Evolutionary conservation across 2,329 filamentous ascomycete genomes (phyloP).

Genomic region (Aspergillus japonicus): DNA sequence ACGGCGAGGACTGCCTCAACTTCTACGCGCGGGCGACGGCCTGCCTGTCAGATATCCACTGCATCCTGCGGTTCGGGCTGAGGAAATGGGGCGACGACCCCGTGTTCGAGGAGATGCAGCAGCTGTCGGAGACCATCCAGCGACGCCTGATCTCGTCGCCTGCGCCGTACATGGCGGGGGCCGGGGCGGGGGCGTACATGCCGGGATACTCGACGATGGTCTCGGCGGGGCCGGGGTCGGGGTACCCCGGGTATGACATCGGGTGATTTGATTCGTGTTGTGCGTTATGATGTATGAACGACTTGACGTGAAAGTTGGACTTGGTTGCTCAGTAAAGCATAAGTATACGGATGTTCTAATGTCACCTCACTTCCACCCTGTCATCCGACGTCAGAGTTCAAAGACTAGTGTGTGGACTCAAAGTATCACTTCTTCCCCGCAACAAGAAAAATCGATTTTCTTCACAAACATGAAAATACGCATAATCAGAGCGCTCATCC

Average conservation of each 20-base stretch:
- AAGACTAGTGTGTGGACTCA: too few relatives aligned
- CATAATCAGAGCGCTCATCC: too few relatives aligned
- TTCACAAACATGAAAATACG: too few relatives aligned
- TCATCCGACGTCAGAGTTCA: too few relatives aligned
- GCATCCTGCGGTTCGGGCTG: constrained; percentile 34
- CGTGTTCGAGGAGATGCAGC: constrained; percentile 35
- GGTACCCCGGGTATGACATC: constrained; percentile 15
- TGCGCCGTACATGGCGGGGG: constrained; percentile 17
- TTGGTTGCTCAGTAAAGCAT: background rate
- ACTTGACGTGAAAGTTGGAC: background rate
- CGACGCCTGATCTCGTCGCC: constrained; percentile 27
- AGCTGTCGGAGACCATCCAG: constrained; percentile 28
- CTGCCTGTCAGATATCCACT: constrained; percentile 32
- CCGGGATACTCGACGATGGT: constrained; percentile 12
- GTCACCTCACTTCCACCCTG: background rate
- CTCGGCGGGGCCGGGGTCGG: constrained; percentile 8
- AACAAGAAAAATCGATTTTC: too few relatives aligned
- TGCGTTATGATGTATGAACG: background rate
- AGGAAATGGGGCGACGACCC: constrained; percentile 35
- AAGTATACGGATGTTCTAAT: background rate
- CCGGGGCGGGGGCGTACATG: constrained; percentile 17
- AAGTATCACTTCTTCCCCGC: too few relatives aligned
- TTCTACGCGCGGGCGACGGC: constrained; percentile 33
- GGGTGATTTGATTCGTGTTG: constrained; percentile 6
- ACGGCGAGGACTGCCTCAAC: constrained; percentile 33